Percentiles rank a stretch among this genome's conserved stretches.
Evolutionary conservation across 495 filamentous ascomycete species (phyloP).

Genomic region (Aspergillus bertholletiae): DNA sequence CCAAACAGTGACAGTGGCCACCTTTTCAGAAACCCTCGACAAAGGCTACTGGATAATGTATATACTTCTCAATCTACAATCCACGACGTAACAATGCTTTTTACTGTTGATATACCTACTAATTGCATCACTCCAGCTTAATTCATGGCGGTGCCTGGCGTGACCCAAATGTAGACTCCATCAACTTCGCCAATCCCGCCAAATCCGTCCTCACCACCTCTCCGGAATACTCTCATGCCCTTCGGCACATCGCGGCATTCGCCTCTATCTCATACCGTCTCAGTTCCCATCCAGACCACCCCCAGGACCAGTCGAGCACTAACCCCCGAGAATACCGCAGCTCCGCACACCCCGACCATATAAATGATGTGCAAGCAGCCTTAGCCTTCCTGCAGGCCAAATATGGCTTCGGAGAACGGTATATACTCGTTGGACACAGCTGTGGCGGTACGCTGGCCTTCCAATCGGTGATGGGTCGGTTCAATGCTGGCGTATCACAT

Average conservation of each 20-base stretch:
- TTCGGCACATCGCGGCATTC: slow-evolving; percentile 52
- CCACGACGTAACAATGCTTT: neutral
- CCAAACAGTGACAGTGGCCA: slow-evolving; percentile 31
- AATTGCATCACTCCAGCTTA: slow-evolving; percentile 45
- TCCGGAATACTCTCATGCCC: slow-evolving; percentile 9
- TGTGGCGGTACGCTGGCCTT: slow-evolving; percentile 73
- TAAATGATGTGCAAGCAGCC: slow-evolving; percentile 63
- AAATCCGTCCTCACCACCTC: slow-evolving; percentile 40
- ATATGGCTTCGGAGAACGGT: slow-evolving; percentile 47
- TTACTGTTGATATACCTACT: neutral
- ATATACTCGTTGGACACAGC: slow-evolving; percentile 72
- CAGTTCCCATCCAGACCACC: slow-evolving; percentile 63
- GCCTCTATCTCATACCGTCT: slow-evolving; percentile 79
- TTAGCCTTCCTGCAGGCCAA: slow-evolving; percentile 56
- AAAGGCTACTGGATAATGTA: slow-evolving; percentile 49
- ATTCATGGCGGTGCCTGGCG: slow-evolving; percentile 92
- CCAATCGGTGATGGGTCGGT: slow-evolving; percentile 55
- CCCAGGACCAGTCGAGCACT: slow-evolving; percentile 42
- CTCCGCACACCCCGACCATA: slow-evolving; percentile 69
- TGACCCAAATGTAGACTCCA: slow-evolving; percentile 60
- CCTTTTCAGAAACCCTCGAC: slow-evolving; percentile 13
- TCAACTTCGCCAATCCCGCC: slow-evolving; percentile 42
- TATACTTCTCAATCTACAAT: neutral
- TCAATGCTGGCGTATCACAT: neutral
- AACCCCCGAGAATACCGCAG: slow-evolving; percentile 34